Evolutionary conservation across 805 yeast species (phyloP).

Genomic region (Barnettozyma populi): DNA sequence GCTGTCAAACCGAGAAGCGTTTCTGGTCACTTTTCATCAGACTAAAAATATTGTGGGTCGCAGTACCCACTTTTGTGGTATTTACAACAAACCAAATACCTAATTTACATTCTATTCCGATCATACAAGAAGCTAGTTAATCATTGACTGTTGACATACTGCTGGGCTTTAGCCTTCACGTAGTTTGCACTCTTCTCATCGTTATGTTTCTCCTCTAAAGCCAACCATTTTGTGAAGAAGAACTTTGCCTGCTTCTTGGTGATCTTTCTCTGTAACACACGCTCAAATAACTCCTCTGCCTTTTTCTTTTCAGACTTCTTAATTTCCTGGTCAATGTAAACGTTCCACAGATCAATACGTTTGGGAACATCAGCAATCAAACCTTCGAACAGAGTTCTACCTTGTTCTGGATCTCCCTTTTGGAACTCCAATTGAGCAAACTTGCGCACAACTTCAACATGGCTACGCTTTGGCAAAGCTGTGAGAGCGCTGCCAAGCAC

Average conservation of each 20-base stretch:
- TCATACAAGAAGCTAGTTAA: constrained; percentile 1
- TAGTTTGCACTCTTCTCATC: constrained; percentile 71
- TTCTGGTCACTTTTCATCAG: neutral
- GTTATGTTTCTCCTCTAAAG: constrained; percentile 63
- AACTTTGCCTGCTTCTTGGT: constrained; percentile 88
- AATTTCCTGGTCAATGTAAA: constrained; percentile 89
- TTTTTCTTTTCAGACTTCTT: constrained; percentile 60
- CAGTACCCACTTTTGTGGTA: neutral
- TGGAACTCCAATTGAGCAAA: constrained; percentile 84
- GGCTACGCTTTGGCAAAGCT: constrained; percentile 63
- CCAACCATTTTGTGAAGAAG: constrained; percentile 90
- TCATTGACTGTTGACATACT: constrained; percentile 45
- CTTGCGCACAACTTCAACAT: constrained; percentile 76
- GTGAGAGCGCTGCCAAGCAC: constrained; percentile 72
- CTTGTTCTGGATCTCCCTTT: constrained; percentile 91
- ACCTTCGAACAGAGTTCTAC: constrained; percentile 92
- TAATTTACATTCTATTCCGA: constrained; percentile 4
- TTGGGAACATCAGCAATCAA: constrained; percentile 84
- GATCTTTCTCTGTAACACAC: constrained; percentile 62
- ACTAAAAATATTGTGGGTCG: neutral
- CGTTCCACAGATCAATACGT: constrained; percentile 92
- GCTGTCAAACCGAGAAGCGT: neutral
- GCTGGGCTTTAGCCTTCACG: constrained; percentile 87
- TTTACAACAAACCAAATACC: neutral
- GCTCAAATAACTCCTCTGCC: constrained; percentile 76